Evolutionary conservation across 2,329 filamentous ascomycete species (phyloP), one percentile per base, ranked within the genome.

Genomic region (Trichoderma asperellum): DNA sequence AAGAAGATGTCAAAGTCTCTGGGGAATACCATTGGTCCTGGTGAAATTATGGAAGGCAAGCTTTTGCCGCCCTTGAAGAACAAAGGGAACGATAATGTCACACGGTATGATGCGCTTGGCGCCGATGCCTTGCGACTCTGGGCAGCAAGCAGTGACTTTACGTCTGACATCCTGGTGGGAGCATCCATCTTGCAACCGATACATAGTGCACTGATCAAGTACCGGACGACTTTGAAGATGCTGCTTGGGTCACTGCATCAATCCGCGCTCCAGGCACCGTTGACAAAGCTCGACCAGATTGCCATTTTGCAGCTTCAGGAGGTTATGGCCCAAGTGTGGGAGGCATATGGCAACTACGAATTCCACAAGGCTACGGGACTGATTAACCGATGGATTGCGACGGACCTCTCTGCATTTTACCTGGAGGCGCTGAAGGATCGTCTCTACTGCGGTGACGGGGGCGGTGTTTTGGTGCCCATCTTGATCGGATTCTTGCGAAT

Each of bases 1-100:
- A 93, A 92, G 77, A 99, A 99, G 80, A 99, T 99, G 96, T 97
- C 94, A 77, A 99, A 99, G 80, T 97, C 94, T 0, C 82, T 97
- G 1, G 96, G 96, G 18, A 99, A 99, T 76, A 90, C 92, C 34
- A 89, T 98, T 68, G 86, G 88, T 0, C 94, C 95, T 0, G 83
- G 87, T 7, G 85, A 97, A 71, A 94, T 99, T 73, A 96, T 97
- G 84, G 88, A 93, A 64, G 95, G 95, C 7, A 89, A 89, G 4
- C 83, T 97, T 12, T 81, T 96, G 16, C 91, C 92, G 6, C 89
- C 90, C 0, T 76, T 90, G 47, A 92, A 91, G 76, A 80, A 81
- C 55, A 90, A 88, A 75, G 82, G 82, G 57, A 90, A 90, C 12
- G 72, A 74, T 53, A 72, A 68, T 2, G 69, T 59, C 6, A 75